Evolutionary conservation across 352 stramenopile genomes (phyloP), one percentile per base, ranked within the genome.

Genomic region (Pythium phragmiticola): DNA sequence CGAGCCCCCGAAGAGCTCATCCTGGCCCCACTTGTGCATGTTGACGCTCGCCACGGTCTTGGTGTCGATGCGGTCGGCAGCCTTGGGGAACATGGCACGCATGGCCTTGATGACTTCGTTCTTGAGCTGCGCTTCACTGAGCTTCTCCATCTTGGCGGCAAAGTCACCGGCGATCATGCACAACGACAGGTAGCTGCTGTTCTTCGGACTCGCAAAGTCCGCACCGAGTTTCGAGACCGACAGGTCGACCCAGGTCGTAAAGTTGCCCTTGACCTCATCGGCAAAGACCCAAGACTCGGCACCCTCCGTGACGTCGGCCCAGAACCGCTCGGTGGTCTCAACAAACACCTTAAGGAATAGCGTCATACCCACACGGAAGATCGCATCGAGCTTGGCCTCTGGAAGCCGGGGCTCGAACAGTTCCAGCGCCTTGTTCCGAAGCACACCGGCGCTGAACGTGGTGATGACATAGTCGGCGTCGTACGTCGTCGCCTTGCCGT

Each of bases 291-390:
- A 58, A 6, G 51, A 48, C 16, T 58, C 51, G 34, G 51, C 51
- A 16, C 37, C 36, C 4, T 58, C 19, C 4, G 51, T 58, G 51
- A 17, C 23, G 14, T 58, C 51, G n/a, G 51, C 51, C 51, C 51
- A 58, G 36, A 58, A 58, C 19, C 36, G 36, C 4, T 58, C 51
- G 30, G 36, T 58, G 17, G 51, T 45, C 19, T 58, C 51, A 8
- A 58, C 34, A 36, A 58, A 58, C 30, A 58, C 51, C 16, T 58
- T 58, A n/a, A 58, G 37, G 51, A 47, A 58, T n/a, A 58, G 37
- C 36, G 51, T 58, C 51, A 58, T 58, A 34, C 48, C 51, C 4
- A 58, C 51, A 14, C 51, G 51, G 33, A 37, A 46, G 51, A 58
- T 58, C 51, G 51, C 51, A 21, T 58, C 51, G 14, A 58, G 17